Conservation (phyloP, 176 grass and related monocot species). For the Musa troglodytarum region DNA sequence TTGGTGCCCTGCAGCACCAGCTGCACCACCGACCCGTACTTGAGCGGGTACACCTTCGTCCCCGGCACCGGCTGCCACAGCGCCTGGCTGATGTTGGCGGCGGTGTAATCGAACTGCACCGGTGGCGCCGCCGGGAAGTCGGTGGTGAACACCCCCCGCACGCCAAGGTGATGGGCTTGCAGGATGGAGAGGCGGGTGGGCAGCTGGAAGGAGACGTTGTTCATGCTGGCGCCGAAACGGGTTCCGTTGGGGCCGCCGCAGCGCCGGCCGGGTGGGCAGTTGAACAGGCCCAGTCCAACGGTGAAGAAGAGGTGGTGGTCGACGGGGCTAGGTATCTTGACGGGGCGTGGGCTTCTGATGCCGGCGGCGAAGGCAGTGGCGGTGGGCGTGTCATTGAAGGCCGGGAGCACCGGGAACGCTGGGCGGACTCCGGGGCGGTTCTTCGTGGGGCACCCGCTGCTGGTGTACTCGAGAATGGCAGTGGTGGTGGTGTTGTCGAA, state of each 20-base stretch:
- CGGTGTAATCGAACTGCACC: slow-evolving; percentile 10
- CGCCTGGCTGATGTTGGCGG: slow-evolving; percentile 7
- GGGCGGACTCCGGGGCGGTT: neutral
- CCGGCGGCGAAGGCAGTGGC: neutral
- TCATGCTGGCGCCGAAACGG: slow-evolving; percentile 7
- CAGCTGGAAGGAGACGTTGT: slow-evolving; percentile 15
- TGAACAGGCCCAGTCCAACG: slow-evolving; percentile 7
- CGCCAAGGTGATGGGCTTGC: neutral
- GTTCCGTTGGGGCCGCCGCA: slow-evolving; percentile 8
- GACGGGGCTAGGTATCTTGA: neutral
- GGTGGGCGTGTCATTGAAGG: neutral
- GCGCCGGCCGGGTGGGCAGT: neutral
- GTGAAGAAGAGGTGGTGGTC: slow-evolving; percentile 17
- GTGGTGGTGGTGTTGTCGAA: slow-evolving; percentile 17
- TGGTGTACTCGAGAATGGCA: slow-evolving; percentile 1
- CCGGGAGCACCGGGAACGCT: neutral
- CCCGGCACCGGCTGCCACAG: slow-evolving; percentile 51
- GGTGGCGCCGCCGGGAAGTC: slow-evolving; percentile 12
- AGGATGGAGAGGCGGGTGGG: neutral
- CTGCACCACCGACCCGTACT: slow-evolving; percentile 67
- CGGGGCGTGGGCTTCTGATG: neutral
- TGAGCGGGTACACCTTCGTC: slow-evolving; percentile 46
- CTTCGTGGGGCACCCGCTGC: neutral
- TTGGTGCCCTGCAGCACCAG: slow-evolving; percentile 87
- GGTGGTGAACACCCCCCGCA: neutral